Conservation (phyloP, 2,329 filamentous ascomycete genomes). For the Pseudogymnoascus sp. region DNA sequence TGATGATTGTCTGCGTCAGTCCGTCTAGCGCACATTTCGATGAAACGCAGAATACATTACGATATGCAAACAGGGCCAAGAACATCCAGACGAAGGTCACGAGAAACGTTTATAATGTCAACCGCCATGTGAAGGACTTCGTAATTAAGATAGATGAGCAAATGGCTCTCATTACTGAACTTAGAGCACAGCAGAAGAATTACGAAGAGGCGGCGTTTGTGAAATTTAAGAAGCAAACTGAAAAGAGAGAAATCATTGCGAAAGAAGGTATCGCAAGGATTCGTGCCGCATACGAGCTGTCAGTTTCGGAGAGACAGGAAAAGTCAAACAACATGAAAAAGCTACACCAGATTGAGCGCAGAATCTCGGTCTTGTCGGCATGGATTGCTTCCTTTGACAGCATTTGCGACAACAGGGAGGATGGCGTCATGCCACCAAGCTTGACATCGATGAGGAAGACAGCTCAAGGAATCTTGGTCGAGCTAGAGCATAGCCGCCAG, state of each 20-base stretch:
- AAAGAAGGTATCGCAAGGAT: slow-evolving; percentile 75
- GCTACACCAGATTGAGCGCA: slow-evolving; percentile 70
- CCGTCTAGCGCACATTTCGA: slow-evolving; percentile 95
- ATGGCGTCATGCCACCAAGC: slow-evolving; percentile 55
- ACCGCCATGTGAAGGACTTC: slow-evolving; percentile 98
- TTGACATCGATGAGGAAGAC: slow-evolving; percentile 74
- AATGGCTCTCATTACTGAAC: slow-evolving; percentile 90
- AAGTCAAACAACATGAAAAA: slow-evolving; percentile 73
- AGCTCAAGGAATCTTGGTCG: slow-evolving; percentile 77
- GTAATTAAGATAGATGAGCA: slow-evolving; percentile 99
- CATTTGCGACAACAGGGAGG: slow-evolving; percentile 63
- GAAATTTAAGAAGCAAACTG: slow-evolving; percentile 85
- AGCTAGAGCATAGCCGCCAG: slow-evolving; percentile 82
- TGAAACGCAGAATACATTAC: slow-evolving; percentile 94
- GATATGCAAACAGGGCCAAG: slow-evolving; percentile 96
- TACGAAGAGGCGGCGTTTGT: slow-evolving; percentile 71
- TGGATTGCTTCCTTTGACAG: slow-evolving; percentile 91
- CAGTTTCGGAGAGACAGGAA: slow-evolving; percentile 67
- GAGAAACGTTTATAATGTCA: slow-evolving; percentile 98
- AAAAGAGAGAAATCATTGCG: slow-evolving; percentile 69
- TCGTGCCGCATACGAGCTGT: slow-evolving; percentile 75
- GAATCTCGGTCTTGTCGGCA: slow-evolving; percentile 75
- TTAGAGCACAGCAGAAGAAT: slow-evolving; percentile 87
- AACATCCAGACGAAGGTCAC: slow-evolving; percentile 99
- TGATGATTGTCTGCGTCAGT: slow-evolving; percentile 99